Conservation (phyloP, 768 basidiomycete genomes). For the Baorangia bicolor region DNA sequence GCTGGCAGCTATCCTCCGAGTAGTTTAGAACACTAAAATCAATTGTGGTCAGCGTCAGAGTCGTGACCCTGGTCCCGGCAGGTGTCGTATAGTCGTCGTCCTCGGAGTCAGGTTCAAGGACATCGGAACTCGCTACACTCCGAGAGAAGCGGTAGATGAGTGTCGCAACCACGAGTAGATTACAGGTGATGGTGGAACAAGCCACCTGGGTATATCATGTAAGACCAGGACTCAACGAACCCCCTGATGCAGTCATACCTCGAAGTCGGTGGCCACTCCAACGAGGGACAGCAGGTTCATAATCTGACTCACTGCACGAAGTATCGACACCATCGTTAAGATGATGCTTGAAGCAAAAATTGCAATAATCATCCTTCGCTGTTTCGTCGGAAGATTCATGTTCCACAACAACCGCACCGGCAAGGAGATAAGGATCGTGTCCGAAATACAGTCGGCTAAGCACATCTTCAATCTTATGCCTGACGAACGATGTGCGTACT, state of each 20-base stretch:
- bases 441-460: slow-evolving; percentile 25
- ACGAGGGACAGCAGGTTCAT: slow-evolving; percentile 1
- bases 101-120: neutral
- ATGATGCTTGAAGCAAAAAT: slow-evolving; percentile 13
- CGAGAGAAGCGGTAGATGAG: slow-evolving; percentile 15
- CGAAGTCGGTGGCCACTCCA: slow-evolving; percentile 11
- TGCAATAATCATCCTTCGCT: slow-evolving; percentile 14
- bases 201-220: slow-evolving; percentile 10
- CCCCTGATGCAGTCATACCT: slow-evolving; percentile 4
- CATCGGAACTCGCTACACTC: neutral
- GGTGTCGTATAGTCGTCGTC: slow-evolving; percentile 13
- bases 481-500: slow-evolving; percentile 2
- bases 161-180: slow-evolving; percentile 21
- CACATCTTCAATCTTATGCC: neutral
- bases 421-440: slow-evolving; percentile 14
- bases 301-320: slow-evolving; percentile 17
- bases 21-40: neutral
- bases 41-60: slow-evolving; percentile 14
- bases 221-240: neutral
- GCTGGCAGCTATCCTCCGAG: neutral
- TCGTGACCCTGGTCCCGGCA: neutral
- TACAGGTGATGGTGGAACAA: slow-evolving; percentile 18
- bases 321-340: slow-evolving; percentile 9
- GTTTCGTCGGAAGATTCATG: slow-evolving; percentile 11
- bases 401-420: slow-evolving; percentile 9